Base-by-base conservation (phyloP, 2,329 filamentous ascomycete species). In the Endothia cerciana region DNA sequence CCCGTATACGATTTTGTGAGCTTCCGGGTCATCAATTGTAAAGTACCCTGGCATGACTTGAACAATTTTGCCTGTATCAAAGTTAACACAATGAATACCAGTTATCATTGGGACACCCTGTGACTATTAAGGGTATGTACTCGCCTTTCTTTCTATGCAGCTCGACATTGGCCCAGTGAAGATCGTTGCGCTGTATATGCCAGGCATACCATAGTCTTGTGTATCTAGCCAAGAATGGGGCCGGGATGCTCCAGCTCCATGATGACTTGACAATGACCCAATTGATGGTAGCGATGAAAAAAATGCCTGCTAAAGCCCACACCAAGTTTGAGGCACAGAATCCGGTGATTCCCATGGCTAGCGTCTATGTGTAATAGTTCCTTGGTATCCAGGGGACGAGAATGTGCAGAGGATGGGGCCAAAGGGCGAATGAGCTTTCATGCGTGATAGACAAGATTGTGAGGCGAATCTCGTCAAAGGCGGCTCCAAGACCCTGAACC, bases 41-140 rank as follows among this genome's bases (percentile, higher is more conserved):
- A 61, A 68, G 51, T 57, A 60, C 0, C 60, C 61, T 33, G 64
- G 64, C 40, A 53, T 59, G 10, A 65, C 19, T 13, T 59, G 64
- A 11, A 65, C 64, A 22, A 65, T 59, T n/a, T 64, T 64, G 15
- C 62, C 62, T 64, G 33, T 25, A 49, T 15, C 6, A 45, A 1
- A 25, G n/a, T 49, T 4, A 49, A 4, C 8, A 49, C 5, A 11
- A 1, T 49, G 11, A 3, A 22, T 43, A 19, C 3, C 45, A 22
- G 5, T 4, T 49, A 8, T 13, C 7, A 17, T 1, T 4, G n/a
- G 5, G 25, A 25, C n/a, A 25, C 43, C 25, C 3, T 13, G 5
- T 49, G 8, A 11, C 4, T 13, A 11, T 22, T 19, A 2, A 47
- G n/a, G 22, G 17, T n/a, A 4, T 25, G 45, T 15, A 53, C 49